A percentile compares a stretch with the other conserved stretches of the same genome.
phyloP scores from a whole-genome alignment of 306 rosid species.

The Prunus dulcis region DNA sequence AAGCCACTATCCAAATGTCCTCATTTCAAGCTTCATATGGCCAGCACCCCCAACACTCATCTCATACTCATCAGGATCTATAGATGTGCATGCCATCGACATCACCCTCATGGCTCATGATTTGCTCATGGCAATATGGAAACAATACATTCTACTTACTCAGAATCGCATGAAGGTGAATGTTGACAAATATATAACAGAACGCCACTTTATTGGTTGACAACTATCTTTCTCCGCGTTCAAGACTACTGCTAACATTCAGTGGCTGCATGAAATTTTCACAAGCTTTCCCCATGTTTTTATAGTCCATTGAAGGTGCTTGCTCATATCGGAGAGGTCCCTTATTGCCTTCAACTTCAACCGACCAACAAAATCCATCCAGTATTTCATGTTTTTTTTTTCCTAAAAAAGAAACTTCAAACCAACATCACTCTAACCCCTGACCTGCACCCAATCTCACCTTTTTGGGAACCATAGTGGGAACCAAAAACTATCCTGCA shows the following conservation, averaged over 20 bases:
- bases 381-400: neutral
- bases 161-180: neutral
- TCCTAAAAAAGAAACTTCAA: no score
- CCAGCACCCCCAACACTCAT: neutral
- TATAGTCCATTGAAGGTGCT: neutral
- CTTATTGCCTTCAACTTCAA: neutral
- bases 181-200: neutral
- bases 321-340: neutral
- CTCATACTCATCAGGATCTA: no score
- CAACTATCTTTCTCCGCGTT: neutral
- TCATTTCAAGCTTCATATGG: neutral
- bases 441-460: no score
- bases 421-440: no score
- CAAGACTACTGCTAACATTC: no score
- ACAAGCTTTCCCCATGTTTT: neutral
- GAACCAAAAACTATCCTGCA: no score
- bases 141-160: neutral
- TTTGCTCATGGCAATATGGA: neutral
- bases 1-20: neutral
- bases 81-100: neutral
- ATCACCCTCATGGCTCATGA: neutral
- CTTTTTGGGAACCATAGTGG: no score
- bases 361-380: neutral
- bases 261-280: no score
- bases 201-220: neutral